Base-by-base conservation (phyloP, 129 eudicot genomes). In the Arctium lappa region DNA sequence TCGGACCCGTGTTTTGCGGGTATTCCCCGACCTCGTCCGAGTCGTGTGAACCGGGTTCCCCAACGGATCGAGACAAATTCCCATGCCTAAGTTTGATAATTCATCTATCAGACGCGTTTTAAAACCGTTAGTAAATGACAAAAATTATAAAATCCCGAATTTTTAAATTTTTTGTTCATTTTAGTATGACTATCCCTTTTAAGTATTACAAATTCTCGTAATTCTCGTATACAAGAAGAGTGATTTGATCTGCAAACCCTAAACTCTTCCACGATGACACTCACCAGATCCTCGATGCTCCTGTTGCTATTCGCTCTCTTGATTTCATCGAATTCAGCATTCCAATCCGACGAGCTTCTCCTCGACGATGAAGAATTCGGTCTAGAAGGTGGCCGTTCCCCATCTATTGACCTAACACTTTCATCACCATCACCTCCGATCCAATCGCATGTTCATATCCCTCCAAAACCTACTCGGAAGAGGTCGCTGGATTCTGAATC, bases 271-370 rank as follows among this genome's bases (percentile, higher is more conserved):
- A 78, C 86, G 66, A 86, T 86, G 86, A 73, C 29, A 44, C 15
- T 38, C 73, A 9, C 80, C 75, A 77, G 78, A 72, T 69, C 85
- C 11, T 50, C 34, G 15, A 68, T 78, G 2, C 63, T 66, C 32
- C 6, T 79, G 40, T 50, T 84, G 12, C 11, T 80, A 8, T 16
- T 66, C 70, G 3, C 84, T 82, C 77, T 68, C 77, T 32, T 75
- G 27, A 10, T 81, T 5, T 42, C 88, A 9, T 68, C 86, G 13
- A 84, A 86, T 27, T 80, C 76, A 11, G 85, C 90, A 10, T 94
- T 94, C 77, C 89, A 92, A 83, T 91, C 97, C 50, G 97, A 94
- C 91, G 98, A 94, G 84, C 97, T 94, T 27, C 83, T 91, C 44
- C 77, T 77, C 3, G 98, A 92, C 83, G 98, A 92, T 74, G 94